These are phyloP conservation scores for Rhodotorula glutinis DNA, from an alignment of 1,284 basidiomycete species.

Conservation along the genomic window DNA sequence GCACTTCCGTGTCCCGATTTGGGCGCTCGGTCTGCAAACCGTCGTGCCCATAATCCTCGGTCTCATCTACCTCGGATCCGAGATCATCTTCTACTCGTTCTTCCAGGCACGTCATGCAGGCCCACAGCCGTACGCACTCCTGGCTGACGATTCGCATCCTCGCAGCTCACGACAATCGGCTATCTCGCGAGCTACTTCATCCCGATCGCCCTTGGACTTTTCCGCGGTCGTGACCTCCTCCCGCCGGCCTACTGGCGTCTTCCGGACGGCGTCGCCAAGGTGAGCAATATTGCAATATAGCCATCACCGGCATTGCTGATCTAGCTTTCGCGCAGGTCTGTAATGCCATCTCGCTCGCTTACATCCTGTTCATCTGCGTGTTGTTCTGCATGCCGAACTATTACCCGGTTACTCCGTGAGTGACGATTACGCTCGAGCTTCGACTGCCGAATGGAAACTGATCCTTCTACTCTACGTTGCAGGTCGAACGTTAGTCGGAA, in stretches of 20 bases:
- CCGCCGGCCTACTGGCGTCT: conserved; percentile 23
- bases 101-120: conserved; percentile 22
- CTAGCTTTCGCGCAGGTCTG: not conserved
- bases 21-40: conserved; percentile 14
- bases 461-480: too few species aligned
- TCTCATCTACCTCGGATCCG: conserved; percentile 16
- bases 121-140: not conserved
- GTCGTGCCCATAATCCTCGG: conserved; percentile 16
- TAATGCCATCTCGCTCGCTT: conserved; percentile 13
- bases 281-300: too few species aligned
- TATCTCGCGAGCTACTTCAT: conserved; percentile 20
- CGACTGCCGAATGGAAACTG: not conserved
- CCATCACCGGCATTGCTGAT: too few species aligned
- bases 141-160: not conserved
- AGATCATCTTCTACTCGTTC: conserved; percentile 19
- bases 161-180: conserved; percentile 3
- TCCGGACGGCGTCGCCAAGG: conserved; percentile 9
- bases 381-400: conserved; percentile 29
- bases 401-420: conserved; percentile 9
- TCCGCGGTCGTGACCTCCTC: conserved; percentile 22
- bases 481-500: not conserved
- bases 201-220: conserved; percentile 21
- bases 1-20: conserved; percentile 11
- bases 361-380: conserved; percentile 26
- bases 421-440: not conserved